Evolutionary conservation across 192 early-diverging fungal species (phyloP).

Genomic region (Helicostylum pulchrum): DNA sequence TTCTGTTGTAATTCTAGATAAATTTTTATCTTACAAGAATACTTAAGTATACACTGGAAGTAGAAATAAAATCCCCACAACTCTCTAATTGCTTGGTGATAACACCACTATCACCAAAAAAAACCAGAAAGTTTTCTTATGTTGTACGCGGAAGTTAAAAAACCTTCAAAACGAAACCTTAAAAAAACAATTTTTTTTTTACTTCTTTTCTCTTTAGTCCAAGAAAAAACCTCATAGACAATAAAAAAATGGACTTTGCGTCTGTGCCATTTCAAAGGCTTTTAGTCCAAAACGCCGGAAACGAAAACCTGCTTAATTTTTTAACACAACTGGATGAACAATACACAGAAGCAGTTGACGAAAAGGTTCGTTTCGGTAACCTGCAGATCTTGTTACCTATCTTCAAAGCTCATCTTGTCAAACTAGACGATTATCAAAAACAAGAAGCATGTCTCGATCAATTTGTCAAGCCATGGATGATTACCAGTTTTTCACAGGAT

Average conservation of each 20-base stretch:
- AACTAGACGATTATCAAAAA: constrained; percentile 12
- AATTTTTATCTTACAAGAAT: too few relatives aligned
- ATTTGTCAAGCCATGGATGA: constrained; percentile 21
- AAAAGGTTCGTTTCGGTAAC: constrained; percentile 32
- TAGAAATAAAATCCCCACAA: too few relatives aligned
- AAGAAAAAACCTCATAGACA: background rate
- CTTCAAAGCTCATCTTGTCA: constrained; percentile 21
- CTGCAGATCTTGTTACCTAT: constrained; percentile 30
- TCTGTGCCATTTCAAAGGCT: constrained; percentile 22
- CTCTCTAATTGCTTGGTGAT: too few relatives aligned
- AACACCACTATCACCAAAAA: too few relatives aligned
- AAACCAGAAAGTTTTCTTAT: too few relatives aligned
- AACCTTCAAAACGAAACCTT: too few relatives aligned
- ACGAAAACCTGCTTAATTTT: constrained; percentile 13
- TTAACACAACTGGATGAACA: constrained; percentile 18
- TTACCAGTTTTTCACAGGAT: constrained; percentile 28
- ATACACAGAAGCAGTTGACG: constrained; percentile 15
- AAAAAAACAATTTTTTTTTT: too few relatives aligned
- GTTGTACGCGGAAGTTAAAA: too few relatives aligned
- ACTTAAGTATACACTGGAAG: too few relatives aligned
- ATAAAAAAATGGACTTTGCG: constrained; percentile 27
- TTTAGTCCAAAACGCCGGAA: constrained; percentile 19
- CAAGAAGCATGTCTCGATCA: constrained; percentile 11
- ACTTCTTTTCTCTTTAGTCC: too few relatives aligned
- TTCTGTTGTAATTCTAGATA: too few relatives aligned